Percentiles rank a stretch among this genome's conserved stretches.
Evolutionary conservation across 1,284 basidiomycete species (phyloP).

Genomic region (Singerocomus inundabilis): DNA sequence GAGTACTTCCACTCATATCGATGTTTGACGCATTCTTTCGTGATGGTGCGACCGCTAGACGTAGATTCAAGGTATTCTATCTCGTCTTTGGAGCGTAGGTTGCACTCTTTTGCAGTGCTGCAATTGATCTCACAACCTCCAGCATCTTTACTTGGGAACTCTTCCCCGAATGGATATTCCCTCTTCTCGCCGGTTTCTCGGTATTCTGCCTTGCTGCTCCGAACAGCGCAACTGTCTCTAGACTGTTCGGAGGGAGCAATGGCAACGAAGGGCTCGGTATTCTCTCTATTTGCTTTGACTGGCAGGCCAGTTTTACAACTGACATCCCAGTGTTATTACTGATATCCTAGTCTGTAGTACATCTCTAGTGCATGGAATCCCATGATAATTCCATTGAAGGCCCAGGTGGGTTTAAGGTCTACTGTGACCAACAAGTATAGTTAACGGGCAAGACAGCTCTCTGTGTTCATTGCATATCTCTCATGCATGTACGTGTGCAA

Average conservation of each 20-base stretch:
- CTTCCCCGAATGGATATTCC: constrained; percentile 53
- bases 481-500: constrained; percentile 42
- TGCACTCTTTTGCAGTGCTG: no score
- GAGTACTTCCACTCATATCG: no score
- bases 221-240: constrained; percentile 45
- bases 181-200: constrained; percentile 47
- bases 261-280: constrained; percentile 59
- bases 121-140: no score
- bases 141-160: no score
- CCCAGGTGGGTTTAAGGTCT: constrained; percentile 30
- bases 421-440: fast-evolving
- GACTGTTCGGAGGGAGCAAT: constrained; percentile 59
- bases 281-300: constrained; percentile 55
- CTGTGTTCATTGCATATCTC: constrained; percentile 42
- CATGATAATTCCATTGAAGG: constrained; percentile 44
- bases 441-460: constrained; percentile 32
- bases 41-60: no score
- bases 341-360: constrained; percentile 34
- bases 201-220: constrained; percentile 61
- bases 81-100: no score
- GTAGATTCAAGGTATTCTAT: no score
- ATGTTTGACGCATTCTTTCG: no score
- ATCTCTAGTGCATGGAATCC: constrained; percentile 44
- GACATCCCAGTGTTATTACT: background rate
- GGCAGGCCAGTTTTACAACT: constrained; percentile 37